A percentile compares a stretch with the other conserved stretches of the same genome.
Evolutionary conservation across 306 rosid species (phyloP).

Genomic region (Abrus pulchellus): DNA sequence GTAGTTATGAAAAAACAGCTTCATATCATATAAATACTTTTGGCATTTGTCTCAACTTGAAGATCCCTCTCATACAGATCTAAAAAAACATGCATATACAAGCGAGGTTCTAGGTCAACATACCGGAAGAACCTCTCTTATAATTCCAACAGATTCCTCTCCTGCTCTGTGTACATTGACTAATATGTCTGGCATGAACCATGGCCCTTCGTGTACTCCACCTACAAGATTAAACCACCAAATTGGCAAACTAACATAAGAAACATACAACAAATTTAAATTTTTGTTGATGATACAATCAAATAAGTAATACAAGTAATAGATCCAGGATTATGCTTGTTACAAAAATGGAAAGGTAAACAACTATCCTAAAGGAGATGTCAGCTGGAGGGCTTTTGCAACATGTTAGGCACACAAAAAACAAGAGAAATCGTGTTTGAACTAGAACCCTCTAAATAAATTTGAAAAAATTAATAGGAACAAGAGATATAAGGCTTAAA

Average conservation of each 20-base stretch:
- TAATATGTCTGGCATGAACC: constrained; percentile 86
- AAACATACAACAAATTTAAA: constrained; percentile 1
- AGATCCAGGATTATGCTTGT: constrained; percentile 5
- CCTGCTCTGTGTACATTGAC: constrained; percentile 85
- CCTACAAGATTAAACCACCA: constrained; percentile 61
- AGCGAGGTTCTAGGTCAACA: constrained; percentile 39
- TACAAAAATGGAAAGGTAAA: not conserved
- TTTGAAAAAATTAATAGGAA: constrained; percentile 18
- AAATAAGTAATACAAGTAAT: not conserved
- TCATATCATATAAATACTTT: not conserved
- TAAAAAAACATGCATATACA: constrained; percentile 1
- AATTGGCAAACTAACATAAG: constrained; percentile 2
- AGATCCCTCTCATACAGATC: constrained; percentile 4
- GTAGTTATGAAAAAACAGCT: not conserved
- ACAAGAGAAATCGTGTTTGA: not conserved
- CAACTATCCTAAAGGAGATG: constrained; percentile 1
- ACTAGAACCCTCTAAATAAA: not conserved
- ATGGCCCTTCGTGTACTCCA: constrained; percentile 90
- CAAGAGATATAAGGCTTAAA: constrained; percentile 22
- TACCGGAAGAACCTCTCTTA: constrained; percentile 94
- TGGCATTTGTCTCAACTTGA: not conserved
- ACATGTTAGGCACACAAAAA: not conserved
- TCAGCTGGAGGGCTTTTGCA: not conserved
- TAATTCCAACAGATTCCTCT: constrained; percentile 79
- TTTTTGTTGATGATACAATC: constrained; percentile 10